Base-by-base conservation (phyloP, 2,329 filamentous ascomycete genomes). In the Verticillium zaregamsianum region DNA sequence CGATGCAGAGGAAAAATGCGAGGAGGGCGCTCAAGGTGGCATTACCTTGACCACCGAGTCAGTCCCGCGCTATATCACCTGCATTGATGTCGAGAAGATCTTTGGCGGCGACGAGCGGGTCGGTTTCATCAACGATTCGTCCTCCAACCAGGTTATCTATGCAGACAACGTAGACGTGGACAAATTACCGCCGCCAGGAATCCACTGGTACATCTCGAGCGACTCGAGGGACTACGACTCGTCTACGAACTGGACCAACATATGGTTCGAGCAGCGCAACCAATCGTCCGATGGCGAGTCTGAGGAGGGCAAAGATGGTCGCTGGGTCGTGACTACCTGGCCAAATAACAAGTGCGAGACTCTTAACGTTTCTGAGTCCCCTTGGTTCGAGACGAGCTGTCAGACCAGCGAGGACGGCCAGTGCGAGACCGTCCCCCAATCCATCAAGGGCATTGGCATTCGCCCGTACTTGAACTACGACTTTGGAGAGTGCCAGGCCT, bases 321-420 rank as follows among this genome's bases (percentile, higher is more conserved):
- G 59, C 2, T 67, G 65, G 66, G 60, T 64, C 1, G 59, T 66
- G 11, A 63, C 62, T 31, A 59, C 63, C 33, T 68, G 62, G 12
- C 62, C 64, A 11, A 62, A 65, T 31, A 31, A 55, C 7, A 40
- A 64, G 40, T 67, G 66, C 56, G 3, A 54, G 23, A 62, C 63
- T 17, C 23, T 59, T 3, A 40, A 35, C 17, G 56, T 54, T 11
- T 52, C 12, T 25, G 57, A n/a, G 12, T 32, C 37, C 52, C 62
- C 62, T 4, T 61, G 59, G 59, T 61, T 33, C 40, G 40, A 61
- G 33, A 57, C 59, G 25, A 63, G 62, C 54, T 63, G 62, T 57
- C 62, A 63, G 57, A 63, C 62, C 20, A 25, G 52, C 57, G 52
- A 58, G n/a, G 55, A 59, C 14, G 62, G 62, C 8, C 62, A 58